Evolutionary conservation across 495 filamentous ascomycete species (phyloP).

Genomic region (Penicillium antarcticum): DNA sequence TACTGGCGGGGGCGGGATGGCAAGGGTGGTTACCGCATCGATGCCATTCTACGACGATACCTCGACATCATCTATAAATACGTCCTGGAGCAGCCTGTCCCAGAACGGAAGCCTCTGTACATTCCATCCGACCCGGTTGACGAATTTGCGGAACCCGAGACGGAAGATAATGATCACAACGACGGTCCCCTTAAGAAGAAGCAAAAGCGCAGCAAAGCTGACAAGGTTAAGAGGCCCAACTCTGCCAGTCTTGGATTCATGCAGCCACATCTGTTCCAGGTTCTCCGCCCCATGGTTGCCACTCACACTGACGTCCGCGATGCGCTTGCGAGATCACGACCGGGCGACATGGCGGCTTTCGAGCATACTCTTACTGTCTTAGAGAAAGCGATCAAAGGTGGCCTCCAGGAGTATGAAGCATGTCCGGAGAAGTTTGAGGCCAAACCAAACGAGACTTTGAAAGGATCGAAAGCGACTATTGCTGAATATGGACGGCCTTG

Average conservation of each 20-base stretch:
- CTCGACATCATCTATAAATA: constrained; percentile 82
- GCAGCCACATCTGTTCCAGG: constrained; percentile 90
- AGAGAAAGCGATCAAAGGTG: constrained; percentile 67
- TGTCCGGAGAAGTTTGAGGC: constrained; percentile 54
- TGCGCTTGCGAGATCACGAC: constrained; percentile 61
- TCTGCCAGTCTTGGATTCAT: constrained; percentile 78
- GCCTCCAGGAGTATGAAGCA: constrained; percentile 68
- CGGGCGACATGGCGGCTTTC: constrained; percentile 65
- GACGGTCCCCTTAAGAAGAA: constrained; percentile 57
- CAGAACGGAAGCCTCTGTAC: constrained; percentile 67
- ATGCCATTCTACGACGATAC: constrained; percentile 83
- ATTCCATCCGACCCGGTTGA: constrained; percentile 59
- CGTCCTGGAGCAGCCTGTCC: constrained; percentile 60
- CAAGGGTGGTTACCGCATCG: constrained; percentile 83
- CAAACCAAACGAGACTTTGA: constrained; percentile 32
- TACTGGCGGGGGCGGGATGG: constrained; percentile 84
- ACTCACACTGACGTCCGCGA: constrained; percentile 79
- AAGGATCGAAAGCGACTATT: constrained; percentile 63
- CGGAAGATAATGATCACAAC: constrained; percentile 34
- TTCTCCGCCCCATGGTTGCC: constrained; percentile 76
- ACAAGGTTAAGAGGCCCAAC: constrained; percentile 43
- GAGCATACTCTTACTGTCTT: constrained; percentile 67
- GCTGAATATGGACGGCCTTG: constrained; percentile 72
- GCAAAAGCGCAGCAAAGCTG: constrained; percentile 44
- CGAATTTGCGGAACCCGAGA: constrained; percentile 28